phyloP scores from a whole-genome alignment of 495 filamentous ascomycete species.

The Cercophora samala region DNA sequence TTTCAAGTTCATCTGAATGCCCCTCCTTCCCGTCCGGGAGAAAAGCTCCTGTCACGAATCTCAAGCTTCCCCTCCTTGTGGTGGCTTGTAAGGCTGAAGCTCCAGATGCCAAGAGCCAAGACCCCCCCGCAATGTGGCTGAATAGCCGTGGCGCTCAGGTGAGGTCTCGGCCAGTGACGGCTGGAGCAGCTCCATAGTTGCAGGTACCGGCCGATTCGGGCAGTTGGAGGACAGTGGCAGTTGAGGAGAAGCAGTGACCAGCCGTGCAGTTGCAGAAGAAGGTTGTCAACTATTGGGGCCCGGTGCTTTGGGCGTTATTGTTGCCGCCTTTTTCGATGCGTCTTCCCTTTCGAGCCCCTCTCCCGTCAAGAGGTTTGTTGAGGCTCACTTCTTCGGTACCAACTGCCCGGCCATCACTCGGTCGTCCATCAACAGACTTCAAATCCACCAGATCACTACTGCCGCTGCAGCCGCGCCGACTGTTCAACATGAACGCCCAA shows the following conservation, averaged over 20 bases:
- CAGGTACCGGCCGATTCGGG: constrained; percentile 2
- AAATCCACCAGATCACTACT: constrained; percentile 8
- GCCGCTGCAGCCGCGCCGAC: constrained; percentile 13
- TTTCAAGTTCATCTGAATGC: not conserved
- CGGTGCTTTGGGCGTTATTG: constrained; percentile 10
- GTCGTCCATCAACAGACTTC: constrained; percentile 1
- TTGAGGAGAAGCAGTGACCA: not conserved
- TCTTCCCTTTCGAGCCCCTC: constrained; percentile 15
- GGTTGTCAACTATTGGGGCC: constrained; percentile 6
- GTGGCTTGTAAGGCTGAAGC: constrained; percentile 2
- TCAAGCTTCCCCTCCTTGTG: not conserved
- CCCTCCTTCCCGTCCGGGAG: constrained; percentile 11
- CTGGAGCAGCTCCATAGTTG: not conserved
- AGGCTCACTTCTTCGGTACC: constrained; percentile 13
- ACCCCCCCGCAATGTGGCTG: not conserved
- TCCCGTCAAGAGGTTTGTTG: constrained; percentile 18
- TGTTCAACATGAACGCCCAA: constrained; percentile 46
- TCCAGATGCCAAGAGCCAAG: constrained; percentile 1
- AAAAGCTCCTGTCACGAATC: not conserved
- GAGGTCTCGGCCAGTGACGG: not conserved
- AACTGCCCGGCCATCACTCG: constrained; percentile 2
- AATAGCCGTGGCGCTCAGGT: not conserved
- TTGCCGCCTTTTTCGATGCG: constrained; percentile 24
- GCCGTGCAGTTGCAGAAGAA: constrained; percentile 1
- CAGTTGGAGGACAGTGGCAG: constrained; percentile 1